Evolutionary conservation across 768 basidiomycete genomes (phyloP).

Genomic region (Termitomyces sp.): DNA sequence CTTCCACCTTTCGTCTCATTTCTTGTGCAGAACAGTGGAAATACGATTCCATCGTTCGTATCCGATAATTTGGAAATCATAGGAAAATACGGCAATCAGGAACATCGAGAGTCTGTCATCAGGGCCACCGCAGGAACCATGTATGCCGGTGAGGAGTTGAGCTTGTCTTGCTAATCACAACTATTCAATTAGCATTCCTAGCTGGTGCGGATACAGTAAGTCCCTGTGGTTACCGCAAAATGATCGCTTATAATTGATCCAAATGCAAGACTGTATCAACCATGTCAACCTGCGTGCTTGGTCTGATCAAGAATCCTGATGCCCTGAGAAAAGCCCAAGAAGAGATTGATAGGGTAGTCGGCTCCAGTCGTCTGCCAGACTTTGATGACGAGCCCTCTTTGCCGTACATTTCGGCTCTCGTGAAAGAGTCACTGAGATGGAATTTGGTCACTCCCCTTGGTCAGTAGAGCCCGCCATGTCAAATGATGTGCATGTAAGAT

Average conservation of each 20-base stretch:
- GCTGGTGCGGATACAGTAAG: not conserved
- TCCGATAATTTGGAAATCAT: not conserved
- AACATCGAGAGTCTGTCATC: not conserved
- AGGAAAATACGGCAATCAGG: not conserved
- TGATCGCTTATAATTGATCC: no score
- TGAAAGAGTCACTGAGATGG: constrained; percentile 27
- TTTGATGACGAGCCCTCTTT: constrained; percentile 21
- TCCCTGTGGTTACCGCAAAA: not conserved
- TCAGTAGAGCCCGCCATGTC: not conserved
- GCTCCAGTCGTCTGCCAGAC: constrained; percentile 20
- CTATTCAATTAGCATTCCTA: not conserved
- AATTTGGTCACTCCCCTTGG: not conserved
- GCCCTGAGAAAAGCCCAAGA: constrained; percentile 9
- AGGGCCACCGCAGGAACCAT: not conserved
- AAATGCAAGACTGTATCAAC: not conserved
- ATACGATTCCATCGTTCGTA: not conserved
- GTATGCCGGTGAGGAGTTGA: not conserved
- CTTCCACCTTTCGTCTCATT: not conserved
- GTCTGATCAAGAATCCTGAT: not conserved
- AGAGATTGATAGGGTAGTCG: constrained; percentile 23
- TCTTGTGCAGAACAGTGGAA: not conserved
- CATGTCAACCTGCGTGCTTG: not conserved
- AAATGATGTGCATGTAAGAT: not conserved
- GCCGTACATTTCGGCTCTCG: constrained; percentile 27
- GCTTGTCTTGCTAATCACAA: not conserved